Evolutionary conservation across 2,329 filamentous ascomycete genomes (phyloP).

Genomic region (Fusarium sp.): DNA sequence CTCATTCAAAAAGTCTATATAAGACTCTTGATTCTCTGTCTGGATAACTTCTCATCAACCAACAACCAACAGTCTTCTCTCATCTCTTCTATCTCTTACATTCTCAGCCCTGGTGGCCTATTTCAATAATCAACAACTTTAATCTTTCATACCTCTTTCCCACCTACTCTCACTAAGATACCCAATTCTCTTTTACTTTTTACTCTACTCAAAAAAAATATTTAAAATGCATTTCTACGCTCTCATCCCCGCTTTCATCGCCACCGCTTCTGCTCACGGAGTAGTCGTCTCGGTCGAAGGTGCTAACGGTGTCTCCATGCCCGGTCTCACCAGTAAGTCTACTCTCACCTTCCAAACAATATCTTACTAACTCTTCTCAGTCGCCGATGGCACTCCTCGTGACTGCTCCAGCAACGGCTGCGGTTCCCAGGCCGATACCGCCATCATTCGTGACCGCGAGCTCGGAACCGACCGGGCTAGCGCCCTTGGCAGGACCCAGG

Average conservation of each 20-base stretch:
- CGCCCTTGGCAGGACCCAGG: conserved; percentile 73
- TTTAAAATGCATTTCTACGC: conserved; percentile 49
- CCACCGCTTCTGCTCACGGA: conserved; percentile 67
- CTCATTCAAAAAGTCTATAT: neutral
- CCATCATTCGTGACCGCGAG: conserved; percentile 73
- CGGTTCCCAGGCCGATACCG: conserved; percentile 76
- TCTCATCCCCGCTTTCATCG: conserved; percentile 52
- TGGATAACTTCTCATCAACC: neutral
- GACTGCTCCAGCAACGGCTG: conserved; percentile 71
- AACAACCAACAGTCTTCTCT: neutral
- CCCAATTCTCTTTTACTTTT: neutral
- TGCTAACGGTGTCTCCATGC: conserved; percentile 72
- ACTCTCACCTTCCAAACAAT: no score
- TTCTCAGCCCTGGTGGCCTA: neutral
- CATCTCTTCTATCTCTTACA: neutral
- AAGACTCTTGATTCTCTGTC: neutral
- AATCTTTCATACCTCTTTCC: neutral
- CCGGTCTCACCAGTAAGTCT: conserved; percentile 58
- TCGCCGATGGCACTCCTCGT: conserved; percentile 74
- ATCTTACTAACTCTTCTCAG: no score
- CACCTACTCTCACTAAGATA: neutral
- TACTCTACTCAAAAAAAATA: neutral
- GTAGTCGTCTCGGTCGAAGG: conserved; percentile 67
- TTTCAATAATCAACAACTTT: neutral
- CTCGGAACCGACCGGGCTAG: conserved; percentile 63